A percentile compares a stretch with the other conserved stretches of the same genome.
Evolutionary conservation across 768 basidiomycete species (phyloP).

Genomic region (Hygrophorus russula): DNA sequence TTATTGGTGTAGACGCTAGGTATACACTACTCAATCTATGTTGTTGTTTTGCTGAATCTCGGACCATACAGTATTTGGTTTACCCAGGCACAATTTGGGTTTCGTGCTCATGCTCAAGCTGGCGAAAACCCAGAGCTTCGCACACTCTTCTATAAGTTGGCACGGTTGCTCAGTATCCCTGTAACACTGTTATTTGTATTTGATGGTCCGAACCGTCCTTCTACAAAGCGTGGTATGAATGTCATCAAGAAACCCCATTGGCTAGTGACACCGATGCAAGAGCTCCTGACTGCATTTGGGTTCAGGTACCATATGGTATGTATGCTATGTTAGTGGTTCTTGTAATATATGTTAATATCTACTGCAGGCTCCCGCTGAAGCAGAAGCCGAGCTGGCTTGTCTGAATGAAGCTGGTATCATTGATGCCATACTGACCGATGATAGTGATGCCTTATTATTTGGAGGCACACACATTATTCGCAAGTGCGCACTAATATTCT

Average conservation of each 20-base stretch:
- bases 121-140: slow-evolving; percentile 7
- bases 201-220: slow-evolving; percentile 34
- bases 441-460: slow-evolving; percentile 17
- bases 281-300: slow-evolving; percentile 29
- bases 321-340: neutral
- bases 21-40: too few species aligned
- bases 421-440: slow-evolving; percentile 5
- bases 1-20: slow-evolving; percentile 3
- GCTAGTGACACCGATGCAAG: slow-evolving; percentile 14
- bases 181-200: slow-evolving; percentile 37
- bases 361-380: slow-evolving; percentile 7
- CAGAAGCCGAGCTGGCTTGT: slow-evolving; percentile 6
- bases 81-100: neutral
- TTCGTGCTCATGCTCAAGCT: slow-evolving; percentile 2
- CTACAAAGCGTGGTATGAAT: slow-evolving; percentile 25
- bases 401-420: slow-evolving; percentile 3
- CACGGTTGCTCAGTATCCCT: slow-evolving; percentile 22
- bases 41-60: too few species aligned
- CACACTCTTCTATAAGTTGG: slow-evolving; percentile 12
- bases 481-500: slow-evolving; percentile 21
- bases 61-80: slow-evolving; percentile 1
- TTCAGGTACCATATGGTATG: slow-evolving; percentile 14
- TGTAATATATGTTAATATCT: neutral
- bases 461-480: slow-evolving; percentile 30
- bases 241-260: slow-evolving; percentile 18